These are phyloP conservation scores for Emydomyces testavorans DNA, from an alignment of 2,329 filamentous ascomycete species.

Conservation along the genomic window DNA sequence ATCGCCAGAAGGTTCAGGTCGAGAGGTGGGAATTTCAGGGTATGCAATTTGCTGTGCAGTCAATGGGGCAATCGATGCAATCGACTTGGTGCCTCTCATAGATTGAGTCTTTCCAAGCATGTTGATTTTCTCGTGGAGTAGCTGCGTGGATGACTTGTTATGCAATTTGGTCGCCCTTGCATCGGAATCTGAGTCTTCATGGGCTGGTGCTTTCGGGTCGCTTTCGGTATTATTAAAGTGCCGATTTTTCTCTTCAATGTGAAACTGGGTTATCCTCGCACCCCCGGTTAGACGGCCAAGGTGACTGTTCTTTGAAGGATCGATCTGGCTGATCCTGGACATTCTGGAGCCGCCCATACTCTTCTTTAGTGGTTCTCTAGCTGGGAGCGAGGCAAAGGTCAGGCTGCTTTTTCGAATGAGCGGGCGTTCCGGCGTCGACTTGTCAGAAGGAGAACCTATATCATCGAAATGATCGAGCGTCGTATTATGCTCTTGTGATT, in stretches of 20 bases:
- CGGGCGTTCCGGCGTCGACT: conserved; percentile 45
- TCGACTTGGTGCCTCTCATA: conserved; percentile 37
- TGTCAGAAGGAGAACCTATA: conserved; percentile 39
- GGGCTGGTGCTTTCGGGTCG: conserved; percentile 44
- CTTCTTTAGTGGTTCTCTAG: conserved; percentile 82
- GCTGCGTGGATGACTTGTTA: conserved; percentile 85
- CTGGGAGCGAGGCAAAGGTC: conserved; percentile 84
- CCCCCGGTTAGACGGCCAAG: conserved; percentile 62
- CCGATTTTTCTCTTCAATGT: conserved; percentile 27
- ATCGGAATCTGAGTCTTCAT: conserved; percentile 37
- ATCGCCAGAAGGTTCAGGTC: neutral
- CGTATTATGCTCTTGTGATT: neutral
- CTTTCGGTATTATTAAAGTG: conserved; percentile 38
- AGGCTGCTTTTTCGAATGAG: conserved; percentile 86
- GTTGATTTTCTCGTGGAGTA: conserved; percentile 84
- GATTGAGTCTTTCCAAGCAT: conserved; percentile 50
- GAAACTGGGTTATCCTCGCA: conserved; percentile 27
- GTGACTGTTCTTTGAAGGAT: conserved; percentile 56
- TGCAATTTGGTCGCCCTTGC: conserved; percentile 48
- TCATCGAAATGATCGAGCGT: conserved; percentile 30
- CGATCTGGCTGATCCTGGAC: conserved; percentile 68
- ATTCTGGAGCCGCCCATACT: conserved; percentile 59
- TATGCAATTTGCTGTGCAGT: conserved; percentile 28
- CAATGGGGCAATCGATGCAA: conserved; percentile 26
- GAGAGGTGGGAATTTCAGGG: conserved; percentile 25